Evolutionary conservation across 2,329 filamentous ascomycete genomes (phyloP).

Genomic region (Venturiaceae sp.): DNA sequence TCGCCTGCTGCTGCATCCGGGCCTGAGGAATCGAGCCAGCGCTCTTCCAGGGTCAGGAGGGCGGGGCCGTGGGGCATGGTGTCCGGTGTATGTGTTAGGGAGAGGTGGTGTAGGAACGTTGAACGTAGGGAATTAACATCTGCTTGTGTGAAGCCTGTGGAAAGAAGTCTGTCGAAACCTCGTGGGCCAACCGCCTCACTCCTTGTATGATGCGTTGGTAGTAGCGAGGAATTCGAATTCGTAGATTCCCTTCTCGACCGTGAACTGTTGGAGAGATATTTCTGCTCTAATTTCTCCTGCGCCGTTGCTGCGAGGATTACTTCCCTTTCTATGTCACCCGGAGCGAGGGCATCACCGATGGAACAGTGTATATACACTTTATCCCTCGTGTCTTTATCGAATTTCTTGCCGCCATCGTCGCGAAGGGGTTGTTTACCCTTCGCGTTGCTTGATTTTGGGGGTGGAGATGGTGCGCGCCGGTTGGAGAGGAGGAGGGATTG

Average conservation of each 20-base stretch:
- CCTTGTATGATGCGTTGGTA: no score
- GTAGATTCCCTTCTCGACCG: not conserved
- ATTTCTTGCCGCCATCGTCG: not conserved
- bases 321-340: slow-evolving; percentile 61
- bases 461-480: slow-evolving; percentile 12
- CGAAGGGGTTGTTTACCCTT: slow-evolving; percentile 46
- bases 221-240: not conserved
- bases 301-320: slow-evolving; percentile 32
- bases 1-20: slow-evolving; percentile 26
- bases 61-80: slow-evolving; percentile 74
- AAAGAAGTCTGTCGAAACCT: slow-evolving; percentile 80
- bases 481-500: slow-evolving; percentile 50
- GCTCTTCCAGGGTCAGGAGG: slow-evolving; percentile 72
- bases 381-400: not conserved
- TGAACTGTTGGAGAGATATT: not conserved
- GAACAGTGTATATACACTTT: slow-evolving; percentile 88
- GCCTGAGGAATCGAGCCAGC: slow-evolving; percentile 69
- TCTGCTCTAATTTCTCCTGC: slow-evolving; percentile 24
- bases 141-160: slow-evolving; percentile 68
- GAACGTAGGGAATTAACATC: slow-evolving; percentile 79
- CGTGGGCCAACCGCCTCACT: slow-evolving; percentile 40
- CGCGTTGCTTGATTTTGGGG: slow-evolving; percentile 31
- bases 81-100: slow-evolving; percentile 74
- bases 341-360: slow-evolving; percentile 65
- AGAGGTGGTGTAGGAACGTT: slow-evolving; percentile 81